Conservation (phyloP, 2,329 filamentous ascomycete species). For the Trichoderma polysporum region DNA sequence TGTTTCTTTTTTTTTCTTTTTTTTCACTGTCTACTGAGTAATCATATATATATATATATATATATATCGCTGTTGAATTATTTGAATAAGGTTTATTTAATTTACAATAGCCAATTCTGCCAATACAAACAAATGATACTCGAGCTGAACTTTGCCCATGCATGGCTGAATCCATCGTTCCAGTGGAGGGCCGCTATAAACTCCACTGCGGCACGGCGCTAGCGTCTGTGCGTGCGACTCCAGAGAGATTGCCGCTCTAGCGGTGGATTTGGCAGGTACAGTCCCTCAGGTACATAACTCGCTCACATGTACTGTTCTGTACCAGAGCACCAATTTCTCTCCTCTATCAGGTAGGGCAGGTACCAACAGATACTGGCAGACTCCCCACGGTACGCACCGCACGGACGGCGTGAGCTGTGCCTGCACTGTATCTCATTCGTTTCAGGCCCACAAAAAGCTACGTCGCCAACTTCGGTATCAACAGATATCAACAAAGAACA, state of each 20-base stretch:
- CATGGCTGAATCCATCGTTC: not conserved
- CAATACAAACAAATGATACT: not conserved
- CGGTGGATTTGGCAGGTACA: not conserved
- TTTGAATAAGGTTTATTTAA: no score
- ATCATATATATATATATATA: no score
- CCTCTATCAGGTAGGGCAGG: fast-evolving
- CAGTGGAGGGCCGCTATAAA: not conserved
- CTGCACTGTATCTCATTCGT: not conserved
- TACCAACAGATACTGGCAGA: not conserved
- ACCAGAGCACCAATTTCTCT: not conserved
- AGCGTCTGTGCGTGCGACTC: not conserved
- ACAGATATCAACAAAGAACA: not conserved
- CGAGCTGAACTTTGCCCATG: not conserved
- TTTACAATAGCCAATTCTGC: no score
- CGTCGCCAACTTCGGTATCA: not conserved
- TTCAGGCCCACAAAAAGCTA: not conserved
- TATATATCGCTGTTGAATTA: no score
- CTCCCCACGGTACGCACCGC: not conserved
- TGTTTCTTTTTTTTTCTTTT: no score
- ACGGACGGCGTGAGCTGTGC: not conserved
- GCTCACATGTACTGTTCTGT: not conserved
- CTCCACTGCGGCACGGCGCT: not conserved
- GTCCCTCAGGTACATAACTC: not conserved
- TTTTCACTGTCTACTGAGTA: no score
- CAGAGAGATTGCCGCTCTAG: not conserved